Evolutionary conservation across 768 basidiomycete genomes (phyloP).

Genomic region (Holtermanniella nyarrowii): DNA sequence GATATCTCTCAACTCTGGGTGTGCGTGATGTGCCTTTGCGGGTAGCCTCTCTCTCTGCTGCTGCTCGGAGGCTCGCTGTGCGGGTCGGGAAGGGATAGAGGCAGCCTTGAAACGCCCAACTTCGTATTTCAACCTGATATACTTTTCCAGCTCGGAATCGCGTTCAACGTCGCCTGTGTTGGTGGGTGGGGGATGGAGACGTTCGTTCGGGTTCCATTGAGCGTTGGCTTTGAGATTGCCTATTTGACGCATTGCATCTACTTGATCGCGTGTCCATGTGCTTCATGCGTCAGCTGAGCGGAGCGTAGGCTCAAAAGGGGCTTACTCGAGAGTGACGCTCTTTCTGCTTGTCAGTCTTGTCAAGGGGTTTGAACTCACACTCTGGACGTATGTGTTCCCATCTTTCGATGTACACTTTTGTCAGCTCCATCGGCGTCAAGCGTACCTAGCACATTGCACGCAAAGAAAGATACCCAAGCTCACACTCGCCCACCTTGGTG

Average conservation of each 20-base stretch:
- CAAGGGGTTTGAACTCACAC: slow-evolving; percentile 53
- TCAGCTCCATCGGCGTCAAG: background rate
- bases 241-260: slow-evolving; percentile 55
- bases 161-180: slow-evolving; percentile 60
- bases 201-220: slow-evolving; percentile 72
- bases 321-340: slow-evolving; percentile 80
- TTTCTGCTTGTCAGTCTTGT: slow-evolving; percentile 49
- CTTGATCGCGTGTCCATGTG: slow-evolving; percentile 34
- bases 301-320: slow-evolving; percentile 32
- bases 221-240: slow-evolving; percentile 76
- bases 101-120: slow-evolving; percentile 25
- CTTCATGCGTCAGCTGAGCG: slow-evolving; percentile 2
- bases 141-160: slow-evolving; percentile 83
- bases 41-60: too few species aligned
- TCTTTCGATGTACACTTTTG: slow-evolving; percentile 69
- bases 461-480: slow-evolving; percentile 64
- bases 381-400: slow-evolving; percentile 87
- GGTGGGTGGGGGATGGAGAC: slow-evolving; percentile 62
- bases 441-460: slow-evolving; percentile 60
- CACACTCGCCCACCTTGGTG: slow-evolving; percentile 76
- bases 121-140: slow-evolving; percentile 62
- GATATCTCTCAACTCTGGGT: background rate
- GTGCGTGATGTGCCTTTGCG: too few species aligned
- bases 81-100: background rate
- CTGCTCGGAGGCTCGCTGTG: background rate